A percentile compares a stretch with the other conserved stretches of the same genome.
phyloP scores from a whole-genome alignment of 805 yeast genomes.

The Torulaspora franciscae region DNA sequence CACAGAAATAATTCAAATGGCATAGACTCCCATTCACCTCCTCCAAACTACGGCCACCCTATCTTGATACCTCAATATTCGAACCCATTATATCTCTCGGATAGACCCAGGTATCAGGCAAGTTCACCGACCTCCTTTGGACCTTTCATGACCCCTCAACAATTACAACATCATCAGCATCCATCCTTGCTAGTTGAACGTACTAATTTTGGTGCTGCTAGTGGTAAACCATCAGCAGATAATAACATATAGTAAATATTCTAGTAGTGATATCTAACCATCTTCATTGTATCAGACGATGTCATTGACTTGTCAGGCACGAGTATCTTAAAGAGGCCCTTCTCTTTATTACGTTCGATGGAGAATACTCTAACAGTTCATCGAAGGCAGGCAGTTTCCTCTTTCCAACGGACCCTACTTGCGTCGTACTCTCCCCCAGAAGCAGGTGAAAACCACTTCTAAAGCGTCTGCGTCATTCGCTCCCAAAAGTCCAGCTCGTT shows the following conservation, averaged over 20 bases:
- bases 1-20: conserved; percentile 5
- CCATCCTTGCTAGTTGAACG: background rate
- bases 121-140: background rate
- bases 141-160: conserved; percentile 2
- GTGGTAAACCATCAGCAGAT: background rate
- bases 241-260: background rate
- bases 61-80: conserved; percentile 5
- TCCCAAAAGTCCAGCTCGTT: conserved; percentile 33
- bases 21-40: background rate
- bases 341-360: conserved; percentile 57
- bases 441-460: conserved; percentile 60
- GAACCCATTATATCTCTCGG: conserved; percentile 4
- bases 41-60: background rate
- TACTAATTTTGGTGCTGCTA: background rate
- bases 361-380: conserved; percentile 65
- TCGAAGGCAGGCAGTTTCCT: conserved; percentile 63
- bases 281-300: background rate
- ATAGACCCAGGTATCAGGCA: conserved; percentile 2
- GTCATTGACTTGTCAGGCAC: background rate
- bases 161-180: conserved; percentile 3
- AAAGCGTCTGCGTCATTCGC: conserved; percentile 38
- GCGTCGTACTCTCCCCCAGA: conserved; percentile 71
- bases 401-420: conserved; percentile 37
- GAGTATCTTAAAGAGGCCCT: conserved; percentile 55
- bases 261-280: background rate